Evolutionary conservation across 805 yeast genomes (phyloP).

Genomic region (Candida boidinii): DNA sequence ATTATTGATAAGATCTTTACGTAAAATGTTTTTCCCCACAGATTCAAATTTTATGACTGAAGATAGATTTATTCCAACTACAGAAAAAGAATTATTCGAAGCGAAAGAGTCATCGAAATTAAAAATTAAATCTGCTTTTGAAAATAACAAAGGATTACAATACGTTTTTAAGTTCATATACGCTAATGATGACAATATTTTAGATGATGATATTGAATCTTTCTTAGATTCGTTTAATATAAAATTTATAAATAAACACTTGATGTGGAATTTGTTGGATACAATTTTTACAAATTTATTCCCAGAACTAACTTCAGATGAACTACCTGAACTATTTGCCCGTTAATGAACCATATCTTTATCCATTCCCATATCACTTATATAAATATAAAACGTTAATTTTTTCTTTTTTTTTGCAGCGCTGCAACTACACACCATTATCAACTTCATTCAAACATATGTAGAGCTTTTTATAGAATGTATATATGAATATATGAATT

Average conservation of each 20-base stretch:
- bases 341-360: no score
- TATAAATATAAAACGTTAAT: no score
- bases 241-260: conserved; percentile 32
- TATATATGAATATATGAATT: no score
- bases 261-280: conserved; percentile 34
- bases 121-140: conserved; percentile 3
- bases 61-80: conserved; percentile 22
- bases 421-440: no score
- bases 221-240: conserved; percentile 27
- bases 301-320: conserved; percentile 23
- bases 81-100: conserved; percentile 16
- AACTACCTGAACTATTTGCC: conserved; percentile 8
- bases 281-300: conserved; percentile 28
- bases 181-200: conserved; percentile 3
- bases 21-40: conserved; percentile 21
- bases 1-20: conserved; percentile 8
- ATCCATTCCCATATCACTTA: no score
- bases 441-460: no score
- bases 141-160: conserved; percentile 2
- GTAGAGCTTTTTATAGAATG: no score
- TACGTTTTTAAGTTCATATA: conserved; percentile 4
- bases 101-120: conserved; percentile 7
- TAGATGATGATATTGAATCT: conserved; percentile 8
- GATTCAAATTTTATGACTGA: conserved; percentile 18
- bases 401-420: no score